Evolutionary conservation across 495 filamentous ascomycete genomes (phyloP), one percentile per base, ranked within the genome.

Genomic region (Aspergillus carlsbadensis): DNA sequence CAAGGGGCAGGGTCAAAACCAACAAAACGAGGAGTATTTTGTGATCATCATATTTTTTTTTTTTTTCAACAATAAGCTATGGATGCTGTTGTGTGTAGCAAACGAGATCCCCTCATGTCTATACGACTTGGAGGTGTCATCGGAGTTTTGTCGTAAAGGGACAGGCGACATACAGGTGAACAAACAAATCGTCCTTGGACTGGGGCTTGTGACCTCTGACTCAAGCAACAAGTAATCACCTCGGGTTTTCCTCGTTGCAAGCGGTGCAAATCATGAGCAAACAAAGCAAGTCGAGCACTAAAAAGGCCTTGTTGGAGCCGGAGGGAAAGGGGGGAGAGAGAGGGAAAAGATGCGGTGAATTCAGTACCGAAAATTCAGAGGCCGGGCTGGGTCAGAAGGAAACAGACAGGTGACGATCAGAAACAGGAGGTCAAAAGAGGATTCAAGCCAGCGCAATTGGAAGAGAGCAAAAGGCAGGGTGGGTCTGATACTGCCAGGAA

Each of bases 271-370:
- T 20, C 8, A 14, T 24, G 43, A 35, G 35, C 43, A 48, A 46
- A 56, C 48, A 60, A 45, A 56, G 44, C 26, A 15, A 34, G 40
- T 7, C 21, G 39, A 35, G 29, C 15, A 10, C 15, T 2, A 31
- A 48, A 55, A 54, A 50, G 41, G 48, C 52, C 52, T 56, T 56
- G 52, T 48, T 24, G 41, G 20, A 31, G 46, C 14, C 14, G n/a
- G 34, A 21, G 14, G 20, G n/a, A 55, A 24, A 29, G 24, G 41
- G 14, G 46, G 21, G 20, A 26, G 14, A 41, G 26, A 29, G 26
- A 18, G 36, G 36, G 36, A 21, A 21, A 55, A 65, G 20, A 62
- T 57, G 62, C 62, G 58, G 58, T 64, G 58, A 41, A 29, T 21
- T n/a, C n/a, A 8, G 11, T 17, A 39, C 21, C 20, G 18, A 40